Percentiles rank a stretch among this genome's conserved stretches.
Conservation (phyloP, 1,284 basidiomycete species). For the Tremellales sp. region DNA sequence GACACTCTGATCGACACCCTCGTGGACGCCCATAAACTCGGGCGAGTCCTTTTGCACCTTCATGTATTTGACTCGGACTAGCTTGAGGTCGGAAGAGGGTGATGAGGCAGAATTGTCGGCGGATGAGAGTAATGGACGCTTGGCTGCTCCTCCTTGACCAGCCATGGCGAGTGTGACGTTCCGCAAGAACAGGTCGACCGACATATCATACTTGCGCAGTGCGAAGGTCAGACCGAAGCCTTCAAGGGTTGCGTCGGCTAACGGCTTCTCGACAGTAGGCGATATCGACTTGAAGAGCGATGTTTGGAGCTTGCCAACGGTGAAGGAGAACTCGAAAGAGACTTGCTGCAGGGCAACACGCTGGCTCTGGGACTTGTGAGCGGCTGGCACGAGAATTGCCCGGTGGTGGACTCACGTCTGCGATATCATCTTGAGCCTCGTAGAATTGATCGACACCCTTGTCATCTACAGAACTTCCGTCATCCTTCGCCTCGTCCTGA, state of each 20-base stretch:
- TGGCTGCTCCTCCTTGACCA: conserved; percentile 56
- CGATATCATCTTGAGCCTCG: conserved; percentile 65
- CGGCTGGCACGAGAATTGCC: not conserved
- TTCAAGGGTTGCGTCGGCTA: conserved; percentile 78
- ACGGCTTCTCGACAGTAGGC: conserved; percentile 37
- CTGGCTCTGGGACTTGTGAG: conserved; percentile 15
- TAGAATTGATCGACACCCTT: conserved; percentile 62
- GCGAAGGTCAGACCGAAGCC: conserved; percentile 73
- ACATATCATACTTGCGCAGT: conserved; percentile 79
- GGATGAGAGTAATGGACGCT: conserved; percentile 75
- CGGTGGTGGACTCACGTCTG: conserved; percentile 53
- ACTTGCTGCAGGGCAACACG: conserved; percentile 66
- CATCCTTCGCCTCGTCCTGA: conserved; percentile 56
- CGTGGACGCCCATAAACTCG: conserved; percentile 75
- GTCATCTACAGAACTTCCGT: conserved; percentile 35
- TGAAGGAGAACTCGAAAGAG: conserved; percentile 82
- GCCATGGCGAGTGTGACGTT: conserved; percentile 58
- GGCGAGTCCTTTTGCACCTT: conserved; percentile 81
- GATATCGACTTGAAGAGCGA: conserved; percentile 64
- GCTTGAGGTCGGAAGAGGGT: conserved; percentile 54
- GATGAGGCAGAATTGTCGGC: conserved; percentile 51
- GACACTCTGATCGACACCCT: conserved; percentile 84
- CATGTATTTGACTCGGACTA: conserved; percentile 79
- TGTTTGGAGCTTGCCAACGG: conserved; percentile 81
- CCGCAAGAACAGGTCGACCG: conserved; percentile 78